A percentile compares a stretch with the other conserved stretches of the same genome.
Evolutionary conservation across 139 green algal genomes (phyloP).

Genomic region (Chlorella sp.): DNA sequence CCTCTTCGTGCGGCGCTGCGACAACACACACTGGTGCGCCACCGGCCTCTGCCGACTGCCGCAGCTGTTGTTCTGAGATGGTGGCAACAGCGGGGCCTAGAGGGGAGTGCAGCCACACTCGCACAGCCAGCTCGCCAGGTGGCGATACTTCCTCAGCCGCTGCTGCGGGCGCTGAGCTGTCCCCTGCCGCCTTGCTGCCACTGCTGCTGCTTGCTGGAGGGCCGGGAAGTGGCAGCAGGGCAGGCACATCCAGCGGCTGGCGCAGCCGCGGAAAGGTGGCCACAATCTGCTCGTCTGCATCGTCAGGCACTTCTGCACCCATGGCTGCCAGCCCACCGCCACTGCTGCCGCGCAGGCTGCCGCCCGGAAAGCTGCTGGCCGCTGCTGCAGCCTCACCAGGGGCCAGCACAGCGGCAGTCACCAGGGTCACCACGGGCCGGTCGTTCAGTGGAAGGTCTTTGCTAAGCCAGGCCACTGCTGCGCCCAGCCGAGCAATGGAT

Average conservation of each 20-base stretch:
- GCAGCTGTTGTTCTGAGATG: constrained; percentile 18
- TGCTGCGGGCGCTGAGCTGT: no score
- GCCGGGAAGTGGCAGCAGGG: no score
- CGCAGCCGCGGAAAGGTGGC: not conserved
- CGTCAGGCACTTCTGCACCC: no score
- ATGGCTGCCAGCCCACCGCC: not conserved
- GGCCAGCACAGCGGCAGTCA: not conserved
- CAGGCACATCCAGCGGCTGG: constrained; percentile 11
- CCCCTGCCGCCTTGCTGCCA: not conserved
- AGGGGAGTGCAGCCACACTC: constrained; percentile 33
- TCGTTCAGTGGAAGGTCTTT: constrained; percentile 28
- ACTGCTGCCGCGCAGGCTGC: not conserved
- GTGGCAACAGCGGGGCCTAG: constrained; percentile 28
- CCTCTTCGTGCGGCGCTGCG: not conserved
- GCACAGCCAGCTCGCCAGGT: not conserved
- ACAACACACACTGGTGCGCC: not conserved
- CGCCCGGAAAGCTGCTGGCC: not conserved
- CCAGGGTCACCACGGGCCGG: not conserved
- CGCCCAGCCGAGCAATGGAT: constrained; percentile 9
- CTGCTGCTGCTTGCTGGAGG: not conserved
- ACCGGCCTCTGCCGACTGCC: constrained; percentile 2
- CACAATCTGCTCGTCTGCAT: not conserved
- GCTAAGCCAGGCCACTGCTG: constrained; percentile 21
- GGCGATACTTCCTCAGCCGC: not conserved
- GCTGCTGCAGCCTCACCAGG: not conserved